Evolutionary conservation across 208 protist genomes (phyloP).

Genomic region (Eutreptiella sp.): DNA sequence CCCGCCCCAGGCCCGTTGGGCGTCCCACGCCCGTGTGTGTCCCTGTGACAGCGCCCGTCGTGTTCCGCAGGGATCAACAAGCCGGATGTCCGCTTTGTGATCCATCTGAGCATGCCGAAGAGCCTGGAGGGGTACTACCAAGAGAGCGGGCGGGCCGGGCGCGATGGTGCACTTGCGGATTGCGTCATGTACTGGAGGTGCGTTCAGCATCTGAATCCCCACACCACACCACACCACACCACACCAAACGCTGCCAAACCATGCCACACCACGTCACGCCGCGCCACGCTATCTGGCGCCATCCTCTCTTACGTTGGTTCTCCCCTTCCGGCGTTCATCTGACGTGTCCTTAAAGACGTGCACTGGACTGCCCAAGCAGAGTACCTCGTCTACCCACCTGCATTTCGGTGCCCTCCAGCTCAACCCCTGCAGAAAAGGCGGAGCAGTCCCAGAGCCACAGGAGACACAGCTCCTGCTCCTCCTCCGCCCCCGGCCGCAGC

Average conservation of each 20-base stretch:
- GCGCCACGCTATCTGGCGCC: not conserved
- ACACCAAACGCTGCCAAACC: too few species aligned
- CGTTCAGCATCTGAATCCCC: not conserved
- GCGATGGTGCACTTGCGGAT: constrained; percentile 73
- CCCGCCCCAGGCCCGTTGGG: not conserved
- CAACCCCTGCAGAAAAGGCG: too few species aligned
- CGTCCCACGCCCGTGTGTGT: not conserved
- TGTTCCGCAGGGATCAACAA: constrained; percentile 95
- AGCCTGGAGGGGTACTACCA: constrained; percentile 95
- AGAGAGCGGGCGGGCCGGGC: constrained; percentile 88
- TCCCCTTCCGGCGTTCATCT: too few species aligned
- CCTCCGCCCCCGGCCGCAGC: too few species aligned
- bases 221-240: not conserved
- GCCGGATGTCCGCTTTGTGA: constrained; percentile 87
- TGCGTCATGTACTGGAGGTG: constrained; percentile 77
- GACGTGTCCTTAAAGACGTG: too few species aligned
- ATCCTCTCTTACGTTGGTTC: not conserved
- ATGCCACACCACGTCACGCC: too few species aligned
- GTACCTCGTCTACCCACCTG: too few species aligned
- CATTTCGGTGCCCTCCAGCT: too few species aligned
- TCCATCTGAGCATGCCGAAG: constrained; percentile 88
- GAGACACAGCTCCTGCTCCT: too few species aligned
- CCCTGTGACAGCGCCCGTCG: too few species aligned
- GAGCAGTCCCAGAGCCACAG: too few species aligned
- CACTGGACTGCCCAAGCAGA: too few species aligned